Evolutionary conservation across 495 filamentous ascomycete species (phyloP).

Genomic region (Aspergillus heteromorphus): DNA sequence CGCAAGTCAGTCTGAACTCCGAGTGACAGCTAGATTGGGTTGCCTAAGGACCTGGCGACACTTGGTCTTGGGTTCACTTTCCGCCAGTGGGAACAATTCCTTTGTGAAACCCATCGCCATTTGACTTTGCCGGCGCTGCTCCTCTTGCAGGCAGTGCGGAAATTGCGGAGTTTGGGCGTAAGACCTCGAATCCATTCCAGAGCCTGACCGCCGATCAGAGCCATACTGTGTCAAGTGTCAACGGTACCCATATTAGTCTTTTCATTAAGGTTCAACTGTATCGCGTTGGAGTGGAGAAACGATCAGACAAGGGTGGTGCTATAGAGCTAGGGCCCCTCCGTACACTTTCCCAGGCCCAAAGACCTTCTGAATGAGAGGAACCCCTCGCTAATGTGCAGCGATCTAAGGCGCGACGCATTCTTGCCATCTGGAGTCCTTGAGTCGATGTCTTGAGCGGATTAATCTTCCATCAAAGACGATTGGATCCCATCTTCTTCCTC

Average conservation of each 20-base stretch:
- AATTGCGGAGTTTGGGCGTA: slow-evolving; percentile 7
- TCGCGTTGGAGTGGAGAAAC: background rate
- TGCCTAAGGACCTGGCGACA: background rate
- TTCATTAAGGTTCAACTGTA: background rate
- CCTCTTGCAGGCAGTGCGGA: background rate
- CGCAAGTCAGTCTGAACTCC: background rate
- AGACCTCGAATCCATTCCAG: background rate
- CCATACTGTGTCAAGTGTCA: background rate
- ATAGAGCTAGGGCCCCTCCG: background rate
- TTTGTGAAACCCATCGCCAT: background rate
- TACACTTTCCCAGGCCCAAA: background rate
- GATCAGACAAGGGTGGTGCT: background rate
- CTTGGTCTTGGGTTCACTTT: background rate
- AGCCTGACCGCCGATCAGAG: slow-evolving; percentile 14
- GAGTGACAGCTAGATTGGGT: background rate
- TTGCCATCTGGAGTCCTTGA: background rate
- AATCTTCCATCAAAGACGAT: background rate
- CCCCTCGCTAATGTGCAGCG: background rate
- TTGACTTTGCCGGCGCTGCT: slow-evolving; percentile 3
- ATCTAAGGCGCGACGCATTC: background rate
- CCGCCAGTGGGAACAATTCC: slow-evolving; percentile 18
- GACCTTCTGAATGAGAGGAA: background rate
- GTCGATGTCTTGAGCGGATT: background rate
- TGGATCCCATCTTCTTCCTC: background rate
- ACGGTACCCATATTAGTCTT: background rate